Evolutionary conservation across 73 alveolate genomes (phyloP).

Genomic region (Paramecium sexaurelia): DNA sequence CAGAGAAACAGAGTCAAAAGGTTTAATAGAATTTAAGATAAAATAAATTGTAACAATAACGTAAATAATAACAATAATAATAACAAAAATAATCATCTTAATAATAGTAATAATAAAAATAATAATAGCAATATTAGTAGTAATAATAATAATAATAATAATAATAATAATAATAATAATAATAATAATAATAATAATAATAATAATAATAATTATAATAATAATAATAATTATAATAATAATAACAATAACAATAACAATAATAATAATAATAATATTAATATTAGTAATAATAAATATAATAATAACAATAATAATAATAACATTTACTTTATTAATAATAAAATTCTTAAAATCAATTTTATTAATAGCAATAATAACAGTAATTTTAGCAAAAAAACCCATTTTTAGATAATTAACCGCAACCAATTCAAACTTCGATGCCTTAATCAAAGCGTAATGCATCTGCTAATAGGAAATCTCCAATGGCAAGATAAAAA

Average conservation of each 20-base stretch:
- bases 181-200: too few relatives aligned
- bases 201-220: too few relatives aligned
- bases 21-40: not conserved
- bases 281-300: not conserved
- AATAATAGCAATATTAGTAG: not conserved
- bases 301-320: too few relatives aligned
- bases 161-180: too few relatives aligned
- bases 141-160: too few relatives aligned
- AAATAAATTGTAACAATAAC: not conserved
- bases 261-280: too few relatives aligned
- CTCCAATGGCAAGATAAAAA: constrained; percentile 32
- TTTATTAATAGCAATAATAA: not conserved
- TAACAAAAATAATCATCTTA: too few relatives aligned
- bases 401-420: not conserved
- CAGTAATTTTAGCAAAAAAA: not conserved
- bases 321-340: too few relatives aligned
- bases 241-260: too few relatives aligned
- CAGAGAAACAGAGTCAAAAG: not conserved
- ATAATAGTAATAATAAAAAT: not conserved
- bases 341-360: too few relatives aligned
- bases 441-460: not conserved
- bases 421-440: not conserved
- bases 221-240: not conserved
- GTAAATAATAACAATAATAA: too few relatives aligned
- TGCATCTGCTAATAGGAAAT: constrained; percentile 45